These are phyloP conservation scores for Debaryomyces castellii DNA, from an alignment of 805 yeast species.

Conservation along the genomic window DNA sequence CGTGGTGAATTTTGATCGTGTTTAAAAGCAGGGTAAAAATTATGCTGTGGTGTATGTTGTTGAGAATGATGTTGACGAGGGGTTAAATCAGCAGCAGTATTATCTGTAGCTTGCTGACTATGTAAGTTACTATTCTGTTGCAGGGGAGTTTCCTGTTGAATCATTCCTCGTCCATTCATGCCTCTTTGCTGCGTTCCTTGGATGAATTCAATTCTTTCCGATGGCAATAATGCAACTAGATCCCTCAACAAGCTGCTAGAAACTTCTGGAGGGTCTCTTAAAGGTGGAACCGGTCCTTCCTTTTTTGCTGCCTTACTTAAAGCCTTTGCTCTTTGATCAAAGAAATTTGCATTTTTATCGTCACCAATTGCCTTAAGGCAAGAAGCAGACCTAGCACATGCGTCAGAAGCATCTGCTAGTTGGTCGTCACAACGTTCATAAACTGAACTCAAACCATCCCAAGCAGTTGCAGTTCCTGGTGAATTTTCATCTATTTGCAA, in stretches of 20 bases:
- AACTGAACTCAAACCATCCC: conserved; percentile 65
- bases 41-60: conserved; percentile 14
- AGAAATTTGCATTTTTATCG: conserved; percentile 35
- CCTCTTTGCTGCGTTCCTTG: conserved; percentile 18
- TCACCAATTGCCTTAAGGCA: conserved; percentile 52
- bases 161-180: background rate
- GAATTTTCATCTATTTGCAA: conserved; percentile 48
- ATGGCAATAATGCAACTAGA: conserved; percentile 41
- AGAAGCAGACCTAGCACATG: conserved; percentile 50
- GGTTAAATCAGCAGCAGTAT: conserved; percentile 7
- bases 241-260: conserved; percentile 44
- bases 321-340: conserved; percentile 44
- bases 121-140: conserved; percentile 9
- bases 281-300: conserved; percentile 44
- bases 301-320: conserved; percentile 43
- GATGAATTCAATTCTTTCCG: conserved; percentile 39
- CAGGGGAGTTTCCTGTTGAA: conserved; percentile 6
- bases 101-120: conserved; percentile 12
- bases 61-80: conserved; percentile 8
- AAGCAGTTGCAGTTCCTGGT: conserved; percentile 53
- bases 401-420: conserved; percentile 58
- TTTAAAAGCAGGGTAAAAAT: conserved; percentile 11
- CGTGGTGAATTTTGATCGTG: conserved; percentile 15
- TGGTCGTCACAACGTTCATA: conserved; percentile 66
- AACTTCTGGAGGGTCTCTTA: conserved; percentile 48